Percentiles rank a stretch among this genome's conserved stretches.
phyloP scores from a whole-genome alignment of 2,329 filamentous ascomycete genomes.

The Ophiognomonia clavigignenti-juglandacearum region DNA sequence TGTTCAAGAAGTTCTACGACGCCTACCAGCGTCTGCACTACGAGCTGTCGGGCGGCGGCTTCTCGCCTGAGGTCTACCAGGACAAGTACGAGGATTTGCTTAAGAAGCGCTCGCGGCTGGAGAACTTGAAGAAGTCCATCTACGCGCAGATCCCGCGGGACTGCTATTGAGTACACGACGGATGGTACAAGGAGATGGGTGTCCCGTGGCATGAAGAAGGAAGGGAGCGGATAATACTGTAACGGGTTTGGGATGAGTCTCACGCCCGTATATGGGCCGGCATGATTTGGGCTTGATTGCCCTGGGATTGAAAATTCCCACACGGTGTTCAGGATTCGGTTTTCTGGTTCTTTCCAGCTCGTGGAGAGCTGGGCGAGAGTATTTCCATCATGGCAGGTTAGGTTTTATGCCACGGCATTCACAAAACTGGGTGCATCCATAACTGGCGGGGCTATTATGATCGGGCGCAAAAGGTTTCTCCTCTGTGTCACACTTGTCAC shows the following conservation, averaged over 20 bases:
- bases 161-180: conserved; percentile 27
- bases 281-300: not conserved
- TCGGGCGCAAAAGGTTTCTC: too few relatives aligned
- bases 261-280: not conserved
- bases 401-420: conserved; percentile 8
- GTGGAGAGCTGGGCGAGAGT: not conserved
- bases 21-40: conserved; percentile 53
- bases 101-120: conserved; percentile 50
- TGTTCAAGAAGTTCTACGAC: conserved; percentile 52
- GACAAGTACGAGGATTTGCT: conserved; percentile 46
- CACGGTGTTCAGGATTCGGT: conserved; percentile 2
- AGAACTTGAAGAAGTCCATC: conserved; percentile 56
- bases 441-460: conserved; percentile 2
- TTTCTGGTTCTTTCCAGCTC: not conserved
- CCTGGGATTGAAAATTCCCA: not conserved
- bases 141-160: conserved; percentile 33
- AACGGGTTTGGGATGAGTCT: too few relatives aligned
- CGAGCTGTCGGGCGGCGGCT: conserved; percentile 46
- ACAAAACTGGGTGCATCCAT: conserved; percentile 13
- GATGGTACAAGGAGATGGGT: too few relatives aligned
- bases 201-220: too few relatives aligned
- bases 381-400: not conserved
- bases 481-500: too few relatives aligned
- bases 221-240: not conserved
- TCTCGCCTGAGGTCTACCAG: conserved; percentile 45